A percentile compares a stretch with the other conserved stretches of the same genome.
Conservation (phyloP, 805 yeast species). For the Ogataea polymorpha region DNA sequence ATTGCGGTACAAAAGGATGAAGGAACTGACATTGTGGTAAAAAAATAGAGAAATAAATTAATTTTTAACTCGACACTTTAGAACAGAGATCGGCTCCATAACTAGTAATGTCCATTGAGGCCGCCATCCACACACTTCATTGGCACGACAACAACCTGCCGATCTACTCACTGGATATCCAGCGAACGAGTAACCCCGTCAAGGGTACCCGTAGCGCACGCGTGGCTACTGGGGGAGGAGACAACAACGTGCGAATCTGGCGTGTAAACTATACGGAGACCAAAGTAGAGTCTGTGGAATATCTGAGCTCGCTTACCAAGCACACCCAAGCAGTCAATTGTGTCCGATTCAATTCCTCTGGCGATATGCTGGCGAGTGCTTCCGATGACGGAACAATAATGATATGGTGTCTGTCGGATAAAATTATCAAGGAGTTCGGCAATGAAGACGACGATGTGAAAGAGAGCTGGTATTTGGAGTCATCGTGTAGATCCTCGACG, state of each 20-base stretch:
- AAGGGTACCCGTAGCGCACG: slow-evolving; percentile 34
- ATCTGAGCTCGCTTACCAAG: slow-evolving; percentile 74
- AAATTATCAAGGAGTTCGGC: slow-evolving; percentile 59
- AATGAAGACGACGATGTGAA: slow-evolving; percentile 50
- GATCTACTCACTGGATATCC: slow-evolving; percentile 65
- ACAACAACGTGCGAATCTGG: slow-evolving; percentile 71
- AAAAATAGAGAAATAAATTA: background rate
- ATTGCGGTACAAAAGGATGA: no score
- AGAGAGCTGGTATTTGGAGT: slow-evolving; percentile 74
- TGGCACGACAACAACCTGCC: slow-evolving; percentile 79
- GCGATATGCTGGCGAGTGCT: slow-evolving; percentile 76
- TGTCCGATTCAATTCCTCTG: slow-evolving; percentile 73
- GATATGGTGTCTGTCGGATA: slow-evolving; percentile 67
- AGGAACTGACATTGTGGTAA: background rate
- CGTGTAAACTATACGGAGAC: slow-evolving; percentile 23
- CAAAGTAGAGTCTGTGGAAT: slow-evolving; percentile 50
- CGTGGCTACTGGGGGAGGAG: slow-evolving; percentile 92
- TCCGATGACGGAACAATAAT: slow-evolving; percentile 93
- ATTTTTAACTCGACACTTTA: background rate
- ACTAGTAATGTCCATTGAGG: slow-evolving; percentile 25
- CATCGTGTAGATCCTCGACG: slow-evolving; percentile 46
- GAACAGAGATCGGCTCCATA: no score
- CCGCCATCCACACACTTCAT: slow-evolving; percentile 53
- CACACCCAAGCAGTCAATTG: slow-evolving; percentile 95
- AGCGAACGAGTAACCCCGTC: slow-evolving; percentile 35